Conservation (phyloP, 805 yeast species). For the Pichia nakasei region DNA sequence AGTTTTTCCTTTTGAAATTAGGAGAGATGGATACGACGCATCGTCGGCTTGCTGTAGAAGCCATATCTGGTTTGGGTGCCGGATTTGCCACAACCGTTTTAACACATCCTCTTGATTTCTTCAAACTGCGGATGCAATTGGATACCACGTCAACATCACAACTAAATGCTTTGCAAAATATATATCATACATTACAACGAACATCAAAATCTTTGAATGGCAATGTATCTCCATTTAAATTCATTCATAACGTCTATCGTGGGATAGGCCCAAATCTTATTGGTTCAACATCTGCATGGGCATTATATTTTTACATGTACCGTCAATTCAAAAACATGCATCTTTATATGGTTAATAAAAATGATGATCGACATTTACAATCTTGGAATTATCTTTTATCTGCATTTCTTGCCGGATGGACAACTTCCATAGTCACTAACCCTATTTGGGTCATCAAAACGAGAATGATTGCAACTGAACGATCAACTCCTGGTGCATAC, state of each 20-base stretch:
- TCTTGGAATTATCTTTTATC: slow-evolving; percentile 41
- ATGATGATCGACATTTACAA: slow-evolving; percentile 23
- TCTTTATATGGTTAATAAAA: slow-evolving; percentile 3
- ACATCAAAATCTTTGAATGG: slow-evolving; percentile 6
- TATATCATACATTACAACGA: slow-evolving; percentile 13
- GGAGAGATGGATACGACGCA: too few relatives aligned
- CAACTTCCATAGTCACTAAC: slow-evolving; percentile 72
- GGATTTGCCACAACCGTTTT: slow-evolving; percentile 73
- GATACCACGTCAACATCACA: slow-evolving; percentile 29
- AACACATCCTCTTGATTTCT: slow-evolving; percentile 83
- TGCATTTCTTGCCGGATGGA: slow-evolving; percentile 64
- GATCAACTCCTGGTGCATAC: slow-evolving; percentile 42
- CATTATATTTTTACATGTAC: slow-evolving; percentile 73
- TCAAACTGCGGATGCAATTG: slow-evolving; percentile 77
- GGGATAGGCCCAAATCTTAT: slow-evolving; percentile 73
- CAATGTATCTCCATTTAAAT: slow-evolving; percentile 5
- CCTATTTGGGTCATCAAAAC: slow-evolving; percentile 97
- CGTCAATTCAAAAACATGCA: slow-evolving; percentile 42
- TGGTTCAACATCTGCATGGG: slow-evolving; percentile 88
- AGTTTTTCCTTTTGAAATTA: too few relatives aligned
- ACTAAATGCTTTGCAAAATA: slow-evolving; percentile 21
- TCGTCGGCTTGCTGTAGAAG: slow-evolving; percentile 28
- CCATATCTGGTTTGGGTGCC: slow-evolving; percentile 53
- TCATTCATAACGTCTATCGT: slow-evolving; percentile 41
- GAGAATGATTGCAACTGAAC: slow-evolving; percentile 58